Percentiles rank a stretch among this genome's conserved stretches.
Conservation (phyloP, 1,284 basidiomycete species). For the Trametes versicolor region DNA sequence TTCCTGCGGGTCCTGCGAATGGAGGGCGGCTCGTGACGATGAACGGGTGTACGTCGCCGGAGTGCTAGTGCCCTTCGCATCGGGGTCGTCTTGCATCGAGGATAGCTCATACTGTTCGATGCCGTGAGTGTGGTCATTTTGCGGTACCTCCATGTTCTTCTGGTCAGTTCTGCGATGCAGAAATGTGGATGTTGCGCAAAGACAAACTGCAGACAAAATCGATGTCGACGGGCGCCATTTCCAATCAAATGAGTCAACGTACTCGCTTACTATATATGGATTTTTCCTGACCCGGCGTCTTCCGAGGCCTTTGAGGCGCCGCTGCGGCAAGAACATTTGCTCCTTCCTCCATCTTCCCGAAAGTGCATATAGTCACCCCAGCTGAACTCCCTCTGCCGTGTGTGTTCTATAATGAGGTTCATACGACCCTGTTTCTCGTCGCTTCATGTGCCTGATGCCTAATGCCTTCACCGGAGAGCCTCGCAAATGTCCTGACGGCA, state of each 20-base stretch:
- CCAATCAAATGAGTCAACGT: neutral
- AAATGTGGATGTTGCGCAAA: neutral
- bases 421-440: too few species aligned
- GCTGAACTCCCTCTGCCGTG: too few species aligned
- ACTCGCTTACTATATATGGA: slow-evolving; percentile 8
- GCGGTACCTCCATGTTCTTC: neutral
- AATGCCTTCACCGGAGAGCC: too few species aligned
- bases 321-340: too few species aligned
- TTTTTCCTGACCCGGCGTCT: neutral
- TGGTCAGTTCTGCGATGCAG: neutral
- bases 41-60: slow-evolving; percentile 24
- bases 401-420: too few species aligned
- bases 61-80: neutral
- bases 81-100: slow-evolving; percentile 8
- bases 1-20: slow-evolving; percentile 24
- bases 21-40: slow-evolving; percentile 26
- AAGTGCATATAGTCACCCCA: too few species aligned
- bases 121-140: neutral
- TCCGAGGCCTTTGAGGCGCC: neutral
- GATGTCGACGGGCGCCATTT: neutral
- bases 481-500: too few species aligned
- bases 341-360: too few species aligned
- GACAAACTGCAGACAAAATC: neutral
- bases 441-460: neutral
- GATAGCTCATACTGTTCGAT: slow-evolving; percentile 6